Conservation (phyloP, 192 early-diverging fungal species). For the Rhizophagus clarus region DNA sequence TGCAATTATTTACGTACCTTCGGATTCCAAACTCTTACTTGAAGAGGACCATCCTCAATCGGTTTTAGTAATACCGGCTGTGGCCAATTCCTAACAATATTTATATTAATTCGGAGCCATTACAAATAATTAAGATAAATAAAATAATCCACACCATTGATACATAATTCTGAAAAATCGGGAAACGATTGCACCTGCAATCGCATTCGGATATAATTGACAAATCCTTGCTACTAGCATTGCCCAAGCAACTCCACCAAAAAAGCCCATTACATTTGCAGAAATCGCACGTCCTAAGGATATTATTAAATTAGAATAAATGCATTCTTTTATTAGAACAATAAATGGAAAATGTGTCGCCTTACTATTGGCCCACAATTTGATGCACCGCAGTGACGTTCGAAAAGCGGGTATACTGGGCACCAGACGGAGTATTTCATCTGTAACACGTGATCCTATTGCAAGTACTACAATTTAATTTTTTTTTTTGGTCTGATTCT, state of each 20-base stretch:
- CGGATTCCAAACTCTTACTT: slow-evolving; percentile 95
- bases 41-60: slow-evolving; percentile 85
- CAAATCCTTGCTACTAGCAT: slow-evolving; percentile 95
- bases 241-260: slow-evolving; percentile 99
- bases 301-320: background rate
- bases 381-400: slow-evolving; percentile 89
- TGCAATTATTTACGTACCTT: slow-evolving; percentile 39
- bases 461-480: background rate
- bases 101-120: slow-evolving; percentile 29
- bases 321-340: background rate
- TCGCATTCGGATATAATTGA: slow-evolving; percentile 95
- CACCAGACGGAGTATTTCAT: slow-evolving; percentile 92
- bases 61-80: slow-evolving; percentile 86
- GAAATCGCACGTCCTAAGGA: slow-evolving; percentile 75
- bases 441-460: slow-evolving; percentile 89
- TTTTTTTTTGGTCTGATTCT: no score
- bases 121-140: background rate
- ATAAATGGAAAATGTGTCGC: slow-evolving; percentile 2
- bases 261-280: slow-evolving; percentile 96
- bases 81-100: slow-evolving; percentile 73
- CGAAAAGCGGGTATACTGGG: slow-evolving; percentile 89
- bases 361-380: slow-evolving; percentile 90
- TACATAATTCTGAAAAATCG: slow-evolving; percentile 88
- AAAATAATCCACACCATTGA: slow-evolving; percentile 61
- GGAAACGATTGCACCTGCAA: slow-evolving; percentile 81